Conservation (phyloP, 257 asterid species). For the Avicennia marina region DNA sequence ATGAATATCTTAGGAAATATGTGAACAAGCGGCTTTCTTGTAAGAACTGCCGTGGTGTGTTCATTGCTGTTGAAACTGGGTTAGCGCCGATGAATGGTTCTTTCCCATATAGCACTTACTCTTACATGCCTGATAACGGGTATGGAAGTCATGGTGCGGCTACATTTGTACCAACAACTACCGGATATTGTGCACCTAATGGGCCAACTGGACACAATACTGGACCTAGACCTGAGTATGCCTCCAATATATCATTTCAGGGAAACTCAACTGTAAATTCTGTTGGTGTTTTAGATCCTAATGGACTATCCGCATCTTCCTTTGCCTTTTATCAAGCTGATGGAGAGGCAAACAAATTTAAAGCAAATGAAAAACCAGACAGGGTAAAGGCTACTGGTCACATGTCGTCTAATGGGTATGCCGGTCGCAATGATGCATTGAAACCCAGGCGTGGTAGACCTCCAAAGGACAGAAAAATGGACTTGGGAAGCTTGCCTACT, state of each 20-base stretch:
- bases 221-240: constrained; percentile 50
- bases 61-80: constrained; percentile 68
- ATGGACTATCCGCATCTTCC: constrained; percentile 33
- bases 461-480: constrained; percentile 51
- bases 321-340: constrained; percentile 30
- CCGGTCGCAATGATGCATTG: constrained; percentile 22
- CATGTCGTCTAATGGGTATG: constrained; percentile 22
- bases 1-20: constrained; percentile 65
- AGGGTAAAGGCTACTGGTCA: constrained; percentile 24
- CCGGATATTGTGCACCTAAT: constrained; percentile 48
- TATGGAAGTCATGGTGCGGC: constrained; percentile 67
- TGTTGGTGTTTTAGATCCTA: constrained; percentile 37
- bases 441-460: constrained; percentile 47
- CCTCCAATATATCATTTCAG: constrained; percentile 49
- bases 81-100: constrained; percentile 48
- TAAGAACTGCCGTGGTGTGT: constrained; percentile 73
- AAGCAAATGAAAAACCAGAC: constrained; percentile 31
- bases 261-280: constrained; percentile 39
- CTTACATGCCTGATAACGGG: constrained; percentile 56
- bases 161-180: constrained; percentile 40
- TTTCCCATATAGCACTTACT: constrained; percentile 49
- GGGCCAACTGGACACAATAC: constrained; percentile 55
- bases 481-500: constrained; percentile 21
- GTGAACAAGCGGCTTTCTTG: constrained; percentile 61
- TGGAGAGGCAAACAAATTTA: constrained; percentile 33